A percentile compares a stretch with the other conserved stretches of the same genome.
Conservation (phyloP, 306 rosid species). For the Dryas drummondii region DNA sequence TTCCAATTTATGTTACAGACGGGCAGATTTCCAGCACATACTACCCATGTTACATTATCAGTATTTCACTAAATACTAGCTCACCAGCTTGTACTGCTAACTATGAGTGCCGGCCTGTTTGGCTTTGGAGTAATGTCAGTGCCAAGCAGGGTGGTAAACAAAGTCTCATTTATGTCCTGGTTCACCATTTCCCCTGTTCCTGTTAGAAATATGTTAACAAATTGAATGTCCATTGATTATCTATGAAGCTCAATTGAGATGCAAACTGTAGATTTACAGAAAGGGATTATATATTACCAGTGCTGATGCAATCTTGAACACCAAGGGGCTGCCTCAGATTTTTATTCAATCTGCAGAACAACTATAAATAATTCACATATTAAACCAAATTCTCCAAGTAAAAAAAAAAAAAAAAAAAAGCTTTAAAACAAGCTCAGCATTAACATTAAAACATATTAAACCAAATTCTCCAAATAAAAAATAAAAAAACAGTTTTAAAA, state of each 20-base stretch:
- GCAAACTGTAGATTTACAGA: not conserved
- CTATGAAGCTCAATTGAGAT: not conserved
- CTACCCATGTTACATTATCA: not conserved
- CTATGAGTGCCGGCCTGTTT: slow-evolving; percentile 82
- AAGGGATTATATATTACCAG: slow-evolving; percentile 42
- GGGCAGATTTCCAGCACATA: not conserved
- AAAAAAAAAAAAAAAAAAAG: not conserved
- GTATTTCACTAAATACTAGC: slow-evolving; percentile 22
- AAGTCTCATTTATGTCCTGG: slow-evolving; percentile 46
- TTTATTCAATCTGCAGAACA: slow-evolving; percentile 72
- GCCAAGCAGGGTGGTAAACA: slow-evolving; percentile 56
- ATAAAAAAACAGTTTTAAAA: not conserved
- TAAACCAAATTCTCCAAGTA: slow-evolving; percentile 21
- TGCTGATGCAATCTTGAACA: slow-evolving; percentile 62
- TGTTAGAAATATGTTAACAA: slow-evolving; percentile 15
- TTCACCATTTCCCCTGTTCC: slow-evolving; percentile 41
- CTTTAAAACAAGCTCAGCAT: slow-evolving; percentile 11
- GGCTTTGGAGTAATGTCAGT: slow-evolving; percentile 49
- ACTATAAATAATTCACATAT: slow-evolving; percentile 41
- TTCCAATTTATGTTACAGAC: not conserved
- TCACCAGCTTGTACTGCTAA: slow-evolving; percentile 98
- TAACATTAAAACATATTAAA: slow-evolving; percentile 24
- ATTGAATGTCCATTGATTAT: not conserved
- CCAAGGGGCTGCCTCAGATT: slow-evolving; percentile 59
- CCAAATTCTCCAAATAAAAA: slow-evolving; percentile 17